These are phyloP conservation scores for Talaromyces sp. DNA, from an alignment of 2,329 filamentous ascomycete genomes.

Conservation along the genomic window DNA sequence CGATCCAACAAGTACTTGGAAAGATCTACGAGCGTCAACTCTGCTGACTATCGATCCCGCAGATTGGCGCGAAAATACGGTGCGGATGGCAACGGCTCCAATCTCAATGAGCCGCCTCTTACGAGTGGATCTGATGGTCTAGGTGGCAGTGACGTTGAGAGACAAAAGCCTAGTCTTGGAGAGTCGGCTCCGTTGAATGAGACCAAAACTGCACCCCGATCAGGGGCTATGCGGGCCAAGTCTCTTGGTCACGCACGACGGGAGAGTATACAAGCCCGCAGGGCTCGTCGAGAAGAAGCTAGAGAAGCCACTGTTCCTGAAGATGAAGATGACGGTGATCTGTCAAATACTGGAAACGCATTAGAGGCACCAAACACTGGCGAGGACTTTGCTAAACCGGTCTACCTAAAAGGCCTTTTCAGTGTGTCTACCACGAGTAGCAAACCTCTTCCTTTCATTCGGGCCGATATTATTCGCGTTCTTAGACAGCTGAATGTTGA, in stretches of 20 bases:
- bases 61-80: conserved; percentile 57
- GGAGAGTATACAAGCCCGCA: conserved; percentile 87
- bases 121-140: conserved; percentile 80
- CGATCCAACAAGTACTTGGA: conserved; percentile 69
- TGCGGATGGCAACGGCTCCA: conserved; percentile 51
- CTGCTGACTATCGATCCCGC: conserved; percentile 69
- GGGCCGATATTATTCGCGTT: conserved; percentile 85
- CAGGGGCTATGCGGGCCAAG: conserved; percentile 71
- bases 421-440: conserved; percentile 95
- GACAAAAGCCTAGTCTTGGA: conserved; percentile 41
- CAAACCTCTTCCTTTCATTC: conserved; percentile 81
- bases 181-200: conserved; percentile 51
- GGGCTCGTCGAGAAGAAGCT: conserved; percentile 68
- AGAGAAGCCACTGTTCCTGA: conserved; percentile 79
- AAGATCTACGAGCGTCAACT: conserved; percentile 88
- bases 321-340: conserved; percentile 83
- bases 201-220: conserved; percentile 55
- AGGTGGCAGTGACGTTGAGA: conserved; percentile 45
- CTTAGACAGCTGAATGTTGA: conserved; percentile 85
- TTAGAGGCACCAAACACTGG: conserved; percentile 53
- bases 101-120: conserved; percentile 63
- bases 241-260: conserved; percentile 84
- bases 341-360: conserved; percentile 55
- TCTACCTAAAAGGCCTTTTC: conserved; percentile 93
- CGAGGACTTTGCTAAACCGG: conserved; percentile 79